Evolutionary conservation across 176 grass and related monocot genomes (phyloP).

Genomic region (Triticum monococcum): DNA sequence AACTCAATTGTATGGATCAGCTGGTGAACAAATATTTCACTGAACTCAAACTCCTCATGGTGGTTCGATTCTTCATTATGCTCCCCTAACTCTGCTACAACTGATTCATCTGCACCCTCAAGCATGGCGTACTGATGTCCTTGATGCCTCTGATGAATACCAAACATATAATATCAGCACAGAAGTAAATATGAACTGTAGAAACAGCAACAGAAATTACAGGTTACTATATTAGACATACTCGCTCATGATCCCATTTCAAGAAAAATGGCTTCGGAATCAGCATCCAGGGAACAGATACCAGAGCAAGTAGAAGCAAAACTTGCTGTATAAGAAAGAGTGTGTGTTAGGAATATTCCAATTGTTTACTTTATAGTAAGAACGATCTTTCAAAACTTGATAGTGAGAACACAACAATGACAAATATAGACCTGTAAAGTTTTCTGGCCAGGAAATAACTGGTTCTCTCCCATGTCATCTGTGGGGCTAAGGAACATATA

Average conservation of each 20-base stretch:
- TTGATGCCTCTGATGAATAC: conserved; percentile 71
- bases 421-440: conserved; percentile 60
- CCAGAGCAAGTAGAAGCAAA: conserved; percentile 75
- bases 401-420: background rate
- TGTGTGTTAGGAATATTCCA: background rate
- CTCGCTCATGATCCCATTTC: conserved; percentile 76
- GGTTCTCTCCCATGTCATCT: conserved; percentile 85
- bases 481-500: conserved; percentile 98
- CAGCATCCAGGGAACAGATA: conserved; percentile 95
- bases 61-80: conserved; percentile 50
- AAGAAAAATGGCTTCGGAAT: conserved; percentile 86
- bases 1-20: conserved; percentile 98
- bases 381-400: background rate
- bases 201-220: conserved; percentile 17
- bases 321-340: conserved; percentile 45
- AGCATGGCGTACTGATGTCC: conserved; percentile 63
- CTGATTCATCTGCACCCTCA: conserved; percentile 59
- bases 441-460: conserved; percentile 91
- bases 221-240: conserved; percentile 25
- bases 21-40: conserved; percentile 93
- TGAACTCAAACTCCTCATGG: conserved; percentile 89
- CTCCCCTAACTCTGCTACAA: conserved; percentile 58
- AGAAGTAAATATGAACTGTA: conserved; percentile 15
- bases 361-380: background rate
- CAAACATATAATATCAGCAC: conserved; percentile 32